phyloP scores from a whole-genome alignment of 305 asterid genomes.

The Rubia occidens region DNA sequence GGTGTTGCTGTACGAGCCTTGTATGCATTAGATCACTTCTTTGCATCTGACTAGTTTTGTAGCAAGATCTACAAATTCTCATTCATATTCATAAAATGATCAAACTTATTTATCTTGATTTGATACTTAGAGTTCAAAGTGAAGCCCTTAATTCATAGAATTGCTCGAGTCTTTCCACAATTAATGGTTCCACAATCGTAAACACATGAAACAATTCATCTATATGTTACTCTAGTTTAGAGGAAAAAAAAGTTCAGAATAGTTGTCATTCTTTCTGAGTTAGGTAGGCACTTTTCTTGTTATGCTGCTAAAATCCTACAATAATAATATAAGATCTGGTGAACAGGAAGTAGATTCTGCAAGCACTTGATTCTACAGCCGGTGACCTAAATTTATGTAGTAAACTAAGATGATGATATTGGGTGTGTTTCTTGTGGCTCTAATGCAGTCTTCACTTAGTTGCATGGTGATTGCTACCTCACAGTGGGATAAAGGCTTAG shows the following conservation, averaged over 20 bases:
- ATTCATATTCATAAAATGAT: background rate
- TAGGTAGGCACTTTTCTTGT: background rate
- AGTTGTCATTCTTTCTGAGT: background rate
- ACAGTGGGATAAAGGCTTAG: background rate
- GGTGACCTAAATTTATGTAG: no score
- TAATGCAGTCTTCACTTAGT: background rate
- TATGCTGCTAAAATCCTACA: background rate
- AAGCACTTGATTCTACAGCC: no score
- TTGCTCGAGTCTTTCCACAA: background rate
- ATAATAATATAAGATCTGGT: background rate
- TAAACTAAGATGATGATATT: background rate
- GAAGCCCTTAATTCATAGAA: background rate
- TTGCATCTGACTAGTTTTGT: background rate
- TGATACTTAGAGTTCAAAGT: background rate
- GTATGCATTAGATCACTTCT: background rate
- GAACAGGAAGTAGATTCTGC: no score
- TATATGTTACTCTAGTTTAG: background rate
- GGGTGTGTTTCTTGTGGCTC: background rate
- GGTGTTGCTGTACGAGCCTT: background rate
- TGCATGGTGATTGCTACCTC: constrained; percentile 62
- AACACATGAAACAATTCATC: background rate
- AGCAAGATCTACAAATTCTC: background rate
- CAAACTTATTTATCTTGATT: background rate
- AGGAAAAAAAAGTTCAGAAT: background rate
- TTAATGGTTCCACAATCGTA: background rate